phyloP scores from a whole-genome alignment of 2,329 filamentous ascomycete species.

The Allantophomopsis lycopodina region DNA sequence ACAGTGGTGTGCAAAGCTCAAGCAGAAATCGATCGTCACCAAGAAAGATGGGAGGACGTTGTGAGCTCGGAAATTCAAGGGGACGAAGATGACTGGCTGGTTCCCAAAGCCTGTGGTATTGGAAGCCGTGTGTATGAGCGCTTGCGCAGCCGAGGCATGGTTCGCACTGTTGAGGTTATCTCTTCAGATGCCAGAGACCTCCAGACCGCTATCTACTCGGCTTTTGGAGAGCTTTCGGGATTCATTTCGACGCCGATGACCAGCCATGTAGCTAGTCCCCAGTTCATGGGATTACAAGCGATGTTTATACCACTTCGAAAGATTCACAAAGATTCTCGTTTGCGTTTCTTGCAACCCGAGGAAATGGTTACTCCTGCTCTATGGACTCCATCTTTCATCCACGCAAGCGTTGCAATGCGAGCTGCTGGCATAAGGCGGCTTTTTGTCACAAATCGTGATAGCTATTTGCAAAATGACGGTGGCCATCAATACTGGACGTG shows the following conservation, averaged over 20 bases:
- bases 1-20: conserved; percentile 12
- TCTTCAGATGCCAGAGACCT: conserved; percentile 55
- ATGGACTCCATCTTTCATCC: conserved; percentile 60
- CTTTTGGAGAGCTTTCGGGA: conserved; percentile 35
- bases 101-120: conserved; percentile 53
- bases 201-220: conserved; percentile 43
- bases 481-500: conserved; percentile 47
- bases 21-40: conserved; percentile 2
- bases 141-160: conserved; percentile 61
- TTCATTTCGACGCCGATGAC: conserved; percentile 9
- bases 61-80: background rate
- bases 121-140: conserved; percentile 52
- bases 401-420: conserved; percentile 61
- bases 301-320: conserved; percentile 67
- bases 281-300: conserved; percentile 40
- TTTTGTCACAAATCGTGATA: conserved; percentile 63
- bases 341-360: conserved; percentile 54
- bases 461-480: conserved; percentile 51
- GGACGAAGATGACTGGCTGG: conserved; percentile 22
- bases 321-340: conserved; percentile 56
- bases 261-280: conserved; percentile 6
- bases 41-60: conserved; percentile 3
- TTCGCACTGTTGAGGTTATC: conserved; percentile 47
- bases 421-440: conserved; percentile 48
- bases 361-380: conserved; percentile 62